A percentile compares a stretch with the other conserved stretches of the same genome.
Evolutionary conservation across 768 basidiomycete genomes (phyloP).

Genomic region (Trametes cubensis): DNA sequence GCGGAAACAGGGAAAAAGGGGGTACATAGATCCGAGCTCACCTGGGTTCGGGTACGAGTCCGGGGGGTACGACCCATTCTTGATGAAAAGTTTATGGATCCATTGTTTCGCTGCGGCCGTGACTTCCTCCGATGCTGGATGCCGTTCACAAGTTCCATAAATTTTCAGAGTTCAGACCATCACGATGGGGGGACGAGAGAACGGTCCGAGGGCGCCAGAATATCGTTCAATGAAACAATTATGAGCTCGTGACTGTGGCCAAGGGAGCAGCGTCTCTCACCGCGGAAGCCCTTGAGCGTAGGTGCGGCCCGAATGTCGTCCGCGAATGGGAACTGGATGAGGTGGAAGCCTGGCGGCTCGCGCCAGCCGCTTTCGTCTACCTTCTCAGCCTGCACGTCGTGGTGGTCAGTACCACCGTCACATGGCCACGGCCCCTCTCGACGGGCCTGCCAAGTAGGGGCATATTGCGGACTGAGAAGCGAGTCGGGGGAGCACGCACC

Average conservation of each 20-base stretch:
- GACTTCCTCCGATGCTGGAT: conserved; percentile 68
- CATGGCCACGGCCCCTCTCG: conserved; percentile 2
- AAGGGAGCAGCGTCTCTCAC: conserved; percentile 39
- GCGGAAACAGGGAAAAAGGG: background rate
- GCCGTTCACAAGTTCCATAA: background rate
- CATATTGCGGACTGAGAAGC: conserved; percentile 15
- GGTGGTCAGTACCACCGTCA: conserved; percentile 10
- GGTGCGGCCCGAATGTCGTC: conserved; percentile 90
- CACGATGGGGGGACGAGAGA: background rate
- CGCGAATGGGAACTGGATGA: conserved; percentile 91
- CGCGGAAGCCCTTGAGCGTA: conserved; percentile 63
- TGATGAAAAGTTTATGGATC: conserved; percentile 79
- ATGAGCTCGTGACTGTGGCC: conserved; percentile 18
- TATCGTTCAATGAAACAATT: conserved; percentile 1
- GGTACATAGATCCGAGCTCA: conserved; percentile 39
- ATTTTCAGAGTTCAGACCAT: conserved; percentile 4
- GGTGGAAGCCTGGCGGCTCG: conserved; percentile 89
- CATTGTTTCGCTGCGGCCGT: conserved; percentile 68
- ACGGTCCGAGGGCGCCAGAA: conserved; percentile 10
- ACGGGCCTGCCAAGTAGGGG: conserved; percentile 5
- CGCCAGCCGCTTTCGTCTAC: conserved; percentile 71
- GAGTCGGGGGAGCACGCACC: conserved; percentile 42
- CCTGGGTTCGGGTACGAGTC: conserved; percentile 92
- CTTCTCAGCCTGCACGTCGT: conserved; percentile 60
- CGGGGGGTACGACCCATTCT: conserved; percentile 82